A percentile compares a stretch with the other conserved stretches of the same genome.
These are phyloP conservation scores for Bolboschoenoplectus hybrid DNA, from an alignment of 202 grass and related monocot species.

Conservation along the genomic window DNA sequence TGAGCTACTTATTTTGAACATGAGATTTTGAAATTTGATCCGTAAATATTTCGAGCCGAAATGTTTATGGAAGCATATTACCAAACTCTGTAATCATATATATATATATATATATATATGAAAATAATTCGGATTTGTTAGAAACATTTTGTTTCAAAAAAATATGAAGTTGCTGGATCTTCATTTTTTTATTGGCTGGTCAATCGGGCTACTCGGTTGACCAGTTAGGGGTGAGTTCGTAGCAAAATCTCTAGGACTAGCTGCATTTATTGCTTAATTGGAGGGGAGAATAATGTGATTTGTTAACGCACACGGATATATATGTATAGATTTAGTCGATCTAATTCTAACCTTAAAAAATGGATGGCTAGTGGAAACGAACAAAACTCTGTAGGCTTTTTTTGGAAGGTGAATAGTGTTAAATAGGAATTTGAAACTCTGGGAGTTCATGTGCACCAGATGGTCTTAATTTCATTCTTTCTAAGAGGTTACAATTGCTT, in stretches of 20 bases:
- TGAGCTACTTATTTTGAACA: too few species aligned
- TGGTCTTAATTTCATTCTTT: too few species aligned
- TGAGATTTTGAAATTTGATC: too few species aligned
- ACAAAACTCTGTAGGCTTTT: neutral
- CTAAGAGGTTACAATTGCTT: slow-evolving; percentile 31
- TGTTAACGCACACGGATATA: neutral
- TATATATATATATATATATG: too few species aligned
- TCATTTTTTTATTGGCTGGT: neutral
- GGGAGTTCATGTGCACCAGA: slow-evolving; percentile 14
- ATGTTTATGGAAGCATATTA: too few species aligned
- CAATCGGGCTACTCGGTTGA: slow-evolving; percentile 29
- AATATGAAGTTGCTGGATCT: neutral
- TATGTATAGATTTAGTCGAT: neutral
- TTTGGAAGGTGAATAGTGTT: neutral
- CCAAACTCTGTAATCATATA: too few species aligned
- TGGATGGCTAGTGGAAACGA: neutral
- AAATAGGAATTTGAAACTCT: slow-evolving; percentile 9
- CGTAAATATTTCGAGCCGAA: too few species aligned
- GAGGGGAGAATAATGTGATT: neutral
- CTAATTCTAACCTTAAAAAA: neutral
- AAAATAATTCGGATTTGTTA: neutral
- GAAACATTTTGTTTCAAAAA: neutral
- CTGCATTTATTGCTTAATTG: slow-evolving; percentile 5
- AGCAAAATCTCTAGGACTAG: neutral
- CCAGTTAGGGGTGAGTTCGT: neutral